Evolutionary conservation across 495 filamentous ascomycete species (phyloP).

Genomic region (Lasiosphaeris hirsuta): DNA sequence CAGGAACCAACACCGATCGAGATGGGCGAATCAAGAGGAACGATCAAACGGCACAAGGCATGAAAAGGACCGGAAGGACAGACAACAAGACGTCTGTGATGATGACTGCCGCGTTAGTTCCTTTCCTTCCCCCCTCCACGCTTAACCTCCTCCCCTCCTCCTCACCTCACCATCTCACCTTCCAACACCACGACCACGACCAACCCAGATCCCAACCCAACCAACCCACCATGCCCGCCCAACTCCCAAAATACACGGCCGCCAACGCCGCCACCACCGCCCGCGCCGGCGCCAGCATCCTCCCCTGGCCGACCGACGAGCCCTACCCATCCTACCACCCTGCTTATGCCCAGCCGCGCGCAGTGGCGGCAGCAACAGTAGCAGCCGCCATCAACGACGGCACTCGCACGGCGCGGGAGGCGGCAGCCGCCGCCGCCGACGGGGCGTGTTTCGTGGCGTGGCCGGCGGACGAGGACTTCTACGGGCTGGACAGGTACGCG

Average conservation of each 20-base stretch:
- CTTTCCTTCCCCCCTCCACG: not conserved
- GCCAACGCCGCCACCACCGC: conserved; percentile 27
- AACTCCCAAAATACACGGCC: conserved; percentile 18
- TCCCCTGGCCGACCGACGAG: conserved; percentile 31
- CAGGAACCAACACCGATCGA: conserved; percentile 2
- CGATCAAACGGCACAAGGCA: not conserved
- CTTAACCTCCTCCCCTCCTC: no score
- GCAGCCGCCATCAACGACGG: not conserved
- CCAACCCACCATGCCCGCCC: conserved; percentile 1
- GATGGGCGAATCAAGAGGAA: not conserved
- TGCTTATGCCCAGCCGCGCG: not conserved
- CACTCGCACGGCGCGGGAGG: conserved; percentile 1
- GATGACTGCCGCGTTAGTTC: not conserved
- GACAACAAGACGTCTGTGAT: not conserved
- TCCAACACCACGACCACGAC: not conserved
- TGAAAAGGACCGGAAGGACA: conserved; percentile 12
- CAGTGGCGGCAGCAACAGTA: not conserved
- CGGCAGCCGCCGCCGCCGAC: not conserved
- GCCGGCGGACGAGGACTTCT: conserved; percentile 1
- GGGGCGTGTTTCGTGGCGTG: conserved; percentile 8
- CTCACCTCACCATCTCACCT: not conserved
- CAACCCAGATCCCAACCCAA: not conserved
- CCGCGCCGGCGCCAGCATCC: conserved; percentile 23
- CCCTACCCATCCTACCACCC: conserved; percentile 6
- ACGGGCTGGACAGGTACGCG: not conserved